A percentile compares a stretch with the other conserved stretches of the same genome.
Evolutionary conservation across 140 eudicot species (phyloP).

Genomic region (Oenanthe javanica): DNA sequence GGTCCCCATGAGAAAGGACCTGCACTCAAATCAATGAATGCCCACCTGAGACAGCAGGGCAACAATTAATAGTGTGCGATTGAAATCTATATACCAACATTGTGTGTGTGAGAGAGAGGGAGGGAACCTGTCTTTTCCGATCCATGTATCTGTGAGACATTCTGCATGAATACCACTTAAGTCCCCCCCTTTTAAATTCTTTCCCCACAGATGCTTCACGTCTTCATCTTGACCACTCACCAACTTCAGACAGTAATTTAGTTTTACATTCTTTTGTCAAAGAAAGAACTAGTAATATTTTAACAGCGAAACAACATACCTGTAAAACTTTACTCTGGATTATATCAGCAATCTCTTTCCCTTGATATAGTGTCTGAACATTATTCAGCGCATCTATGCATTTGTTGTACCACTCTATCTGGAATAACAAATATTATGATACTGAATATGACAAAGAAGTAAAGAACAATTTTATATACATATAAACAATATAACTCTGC

Average conservation of each 20-base stretch:
- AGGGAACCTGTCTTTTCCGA: conserved; percentile 66
- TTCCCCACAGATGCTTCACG: conserved; percentile 51
- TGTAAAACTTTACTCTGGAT: conserved; percentile 80
- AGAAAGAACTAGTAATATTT: conserved; percentile 1
- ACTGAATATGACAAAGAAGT: background rate
- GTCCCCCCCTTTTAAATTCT: conserved; percentile 79
- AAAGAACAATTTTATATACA: background rate
- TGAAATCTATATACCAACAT: background rate
- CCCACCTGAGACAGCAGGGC: conserved; percentile 59
- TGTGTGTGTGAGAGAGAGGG: conserved; percentile 9
- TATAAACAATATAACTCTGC: background rate
- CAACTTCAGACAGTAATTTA: conserved; percentile 31
- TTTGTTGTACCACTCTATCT: conserved; percentile 83
- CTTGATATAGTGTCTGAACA: conserved; percentile 57
- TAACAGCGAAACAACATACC: conserved; percentile 31
- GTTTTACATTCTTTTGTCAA: background rate
- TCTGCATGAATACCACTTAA: conserved; percentile 73
- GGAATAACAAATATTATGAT: conserved; percentile 7
- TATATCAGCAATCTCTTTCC: conserved; percentile 62
- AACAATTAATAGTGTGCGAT: background rate
- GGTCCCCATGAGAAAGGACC: conserved; percentile 99
- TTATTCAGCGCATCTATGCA: conserved; percentile 65
- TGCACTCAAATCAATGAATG: conserved; percentile 84
- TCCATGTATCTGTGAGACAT: conserved; percentile 98
- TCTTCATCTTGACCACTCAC: conserved; percentile 69